phyloP scores from a whole-genome alignment of 441 rosid species.

The Brassica hybrid region DNA sequence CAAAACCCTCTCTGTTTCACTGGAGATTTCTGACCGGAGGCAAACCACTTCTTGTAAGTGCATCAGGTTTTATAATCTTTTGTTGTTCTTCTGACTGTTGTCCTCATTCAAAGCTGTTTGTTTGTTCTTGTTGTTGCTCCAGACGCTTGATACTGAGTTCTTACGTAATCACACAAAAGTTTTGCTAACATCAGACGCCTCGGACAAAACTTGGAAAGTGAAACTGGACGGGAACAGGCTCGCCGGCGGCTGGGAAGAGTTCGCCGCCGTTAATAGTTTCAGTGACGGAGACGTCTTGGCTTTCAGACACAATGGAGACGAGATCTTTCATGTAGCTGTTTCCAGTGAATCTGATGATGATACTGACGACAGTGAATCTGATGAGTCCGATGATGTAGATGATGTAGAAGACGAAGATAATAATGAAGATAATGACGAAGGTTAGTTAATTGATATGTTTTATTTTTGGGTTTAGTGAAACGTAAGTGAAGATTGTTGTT shows the following conservation, averaged over 20 bases:
- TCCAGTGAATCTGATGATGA: slow-evolving; percentile 1
- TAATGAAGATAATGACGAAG: too few relatives aligned
- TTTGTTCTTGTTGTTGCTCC: background rate
- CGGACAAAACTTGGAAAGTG: slow-evolving; percentile 26
- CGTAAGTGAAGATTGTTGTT: background rate
- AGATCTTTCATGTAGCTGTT: slow-evolving; percentile 30
- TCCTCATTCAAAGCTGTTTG: background rate
- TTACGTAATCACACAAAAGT: slow-evolving; percentile 21
- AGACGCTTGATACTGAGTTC: slow-evolving; percentile 28
- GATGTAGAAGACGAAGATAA: background rate
- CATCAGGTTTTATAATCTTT: background rate
- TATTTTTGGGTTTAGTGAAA: background rate
- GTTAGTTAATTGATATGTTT: slow-evolving; percentile 21
- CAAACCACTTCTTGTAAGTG: slow-evolving; percentile 28
- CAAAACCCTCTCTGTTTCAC: background rate
- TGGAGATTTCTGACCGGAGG: slow-evolving; percentile 13
- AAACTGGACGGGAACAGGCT: slow-evolving; percentile 13
- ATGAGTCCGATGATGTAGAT: background rate
- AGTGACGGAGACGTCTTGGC: slow-evolving; percentile 27
- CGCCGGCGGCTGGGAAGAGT: slow-evolving; percentile 42
- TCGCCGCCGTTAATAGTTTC: slow-evolving; percentile 17
- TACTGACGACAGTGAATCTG: background rate
- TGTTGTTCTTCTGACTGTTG: background rate
- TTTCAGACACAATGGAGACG: slow-evolving; percentile 32
- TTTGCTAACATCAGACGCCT: slow-evolving; percentile 18